phyloP scores from a whole-genome alignment of 371 early-diverging fungal genomes.

The Circinella umbellata region DNA sequence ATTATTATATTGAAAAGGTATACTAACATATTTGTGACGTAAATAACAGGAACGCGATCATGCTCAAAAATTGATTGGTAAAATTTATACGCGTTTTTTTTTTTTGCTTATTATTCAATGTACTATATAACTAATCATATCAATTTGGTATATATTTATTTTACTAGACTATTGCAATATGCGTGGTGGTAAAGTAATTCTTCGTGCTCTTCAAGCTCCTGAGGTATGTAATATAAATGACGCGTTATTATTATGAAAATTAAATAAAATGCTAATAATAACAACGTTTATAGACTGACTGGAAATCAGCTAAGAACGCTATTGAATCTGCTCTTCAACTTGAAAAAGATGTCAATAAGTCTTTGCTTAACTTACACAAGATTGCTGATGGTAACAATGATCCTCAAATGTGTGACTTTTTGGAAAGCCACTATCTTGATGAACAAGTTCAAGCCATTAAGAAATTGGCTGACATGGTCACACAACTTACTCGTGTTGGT shows the following conservation, averaged over 20 bases:
- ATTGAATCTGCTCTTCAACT: constrained; percentile 71
- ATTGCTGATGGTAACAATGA: constrained; percentile 64
- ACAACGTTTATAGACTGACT: constrained; percentile 44
- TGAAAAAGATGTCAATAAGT: constrained; percentile 75
- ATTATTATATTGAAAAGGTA: too few relatives aligned
- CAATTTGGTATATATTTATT: too few relatives aligned
- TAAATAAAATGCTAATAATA: too few relatives aligned
- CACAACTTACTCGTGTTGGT: constrained; percentile 69
- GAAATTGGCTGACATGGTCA: constrained; percentile 67
- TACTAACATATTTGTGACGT: background rate
- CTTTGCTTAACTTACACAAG: constrained; percentile 68
- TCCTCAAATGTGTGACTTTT: constrained; percentile 73
- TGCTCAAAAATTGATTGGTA: constrained; percentile 55
- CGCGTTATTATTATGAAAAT: too few relatives aligned
- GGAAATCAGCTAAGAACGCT: constrained; percentile 70
- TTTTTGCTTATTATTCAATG: too few relatives aligned
- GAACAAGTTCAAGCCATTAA: constrained; percentile 77
- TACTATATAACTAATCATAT: too few relatives aligned
- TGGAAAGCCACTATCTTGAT: constrained; percentile 63
- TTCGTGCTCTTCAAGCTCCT: constrained; percentile 57
- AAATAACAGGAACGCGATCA: constrained; percentile 58
- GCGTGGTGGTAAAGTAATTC: constrained; percentile 60
- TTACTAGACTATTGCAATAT: constrained; percentile 49
- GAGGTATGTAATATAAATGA: constrained; percentile 31
- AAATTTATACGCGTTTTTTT: background rate